Percentiles rank a stretch among this genome's conserved stretches.
These are phyloP conservation scores for Nidula niveotomentosa DNA, from an alignment of 1,284 basidiomycete species.

Conservation along the genomic window DNA sequence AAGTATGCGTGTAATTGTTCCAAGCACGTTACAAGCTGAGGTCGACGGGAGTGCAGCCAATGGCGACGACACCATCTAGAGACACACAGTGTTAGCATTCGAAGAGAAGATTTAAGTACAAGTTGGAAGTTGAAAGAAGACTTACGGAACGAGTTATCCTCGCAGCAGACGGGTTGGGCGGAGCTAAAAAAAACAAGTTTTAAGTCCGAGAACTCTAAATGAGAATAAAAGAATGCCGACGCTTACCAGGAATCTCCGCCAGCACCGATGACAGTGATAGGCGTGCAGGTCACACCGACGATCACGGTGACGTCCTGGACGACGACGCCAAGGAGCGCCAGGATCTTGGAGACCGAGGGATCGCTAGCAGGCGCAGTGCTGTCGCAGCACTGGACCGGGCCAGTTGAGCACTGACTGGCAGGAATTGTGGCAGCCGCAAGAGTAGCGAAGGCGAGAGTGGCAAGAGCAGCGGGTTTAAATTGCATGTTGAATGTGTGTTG, in stretches of 20 bases:
- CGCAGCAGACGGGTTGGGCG: conserved; percentile 5
- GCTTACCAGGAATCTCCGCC: conserved; percentile 1
- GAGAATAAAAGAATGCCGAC: neutral
- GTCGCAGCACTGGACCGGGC: conserved; percentile 17
- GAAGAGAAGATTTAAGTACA: neutral
- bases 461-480: conserved; percentile 8
- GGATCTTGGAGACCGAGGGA: neutral
- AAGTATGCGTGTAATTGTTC: too few relatives aligned
- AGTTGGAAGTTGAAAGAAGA: neutral
- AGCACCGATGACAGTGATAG: conserved; percentile 1
- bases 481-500: conserved; percentile 4
- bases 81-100: neutral
- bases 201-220: neutral
- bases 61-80: neutral
- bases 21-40: neutral
- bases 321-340: conserved; percentile 4
- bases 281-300: conserved; percentile 1
- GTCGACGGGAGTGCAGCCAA: neutral
- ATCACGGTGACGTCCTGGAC: neutral
- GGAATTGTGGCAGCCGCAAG: conserved; percentile 17
- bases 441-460: conserved; percentile 10
- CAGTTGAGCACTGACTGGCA: conserved; percentile 11
- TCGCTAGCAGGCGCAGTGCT: conserved; percentile 2
- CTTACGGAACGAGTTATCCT: conserved; percentile 6
- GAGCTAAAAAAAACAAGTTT: neutral